Base-by-base conservation (phyloP, 371 early-diverging fungal species). In the Rhizopus sp. region DNA sequence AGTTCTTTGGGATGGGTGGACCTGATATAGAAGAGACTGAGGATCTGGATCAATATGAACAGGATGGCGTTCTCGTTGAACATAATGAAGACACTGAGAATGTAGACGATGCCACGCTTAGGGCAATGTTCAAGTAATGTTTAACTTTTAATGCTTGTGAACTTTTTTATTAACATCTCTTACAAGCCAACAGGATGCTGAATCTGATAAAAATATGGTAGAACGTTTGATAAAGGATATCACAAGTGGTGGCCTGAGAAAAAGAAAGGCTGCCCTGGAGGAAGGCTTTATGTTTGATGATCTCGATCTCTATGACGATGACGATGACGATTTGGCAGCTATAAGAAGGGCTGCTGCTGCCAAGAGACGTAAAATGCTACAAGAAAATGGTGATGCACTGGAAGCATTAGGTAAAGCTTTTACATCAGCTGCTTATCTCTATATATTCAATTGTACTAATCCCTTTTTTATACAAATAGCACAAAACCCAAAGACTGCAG, bases 1-100 rank as follows among this genome's bases (percentile, higher is more conserved):
- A 80, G 42, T 77, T 55, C 60, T 76, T 64, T 67, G 77, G 75
- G 7, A 59, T 62, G 2, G 80, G 72, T 52, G 80, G 80, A 23
- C 50, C 60, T 3, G 79, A 78, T 38, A 59, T 33, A 5, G 65
- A 63, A 8, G 71, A 65, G 5, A 64, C 62, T 10, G 75, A 74
- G 23, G 59, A 70, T 40, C 45, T 75, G 32, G 77, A 80, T 57
- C 65, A 69, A 49, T 80, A 59, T 60, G 77, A 75, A 32, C 55
- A 76, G 13, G 80, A 80, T 63, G 77, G 60, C 31, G 50, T 76
- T 48, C 47, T 80, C 16, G 80, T 77, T 1, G 71, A 72, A 16
- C 59, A 62, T 23, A 71, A 63, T n/a, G 68, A 80, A 42, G 75
- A 68, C 9, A 60, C 62, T 4, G 69, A 75, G 47, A 49, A 67